A percentile compares a stretch with the other conserved stretches of the same genome.
Evolutionary conservation across 768 basidiomycete genomes (phyloP).

Genomic region (Rhodotorula toruloides): DNA sequence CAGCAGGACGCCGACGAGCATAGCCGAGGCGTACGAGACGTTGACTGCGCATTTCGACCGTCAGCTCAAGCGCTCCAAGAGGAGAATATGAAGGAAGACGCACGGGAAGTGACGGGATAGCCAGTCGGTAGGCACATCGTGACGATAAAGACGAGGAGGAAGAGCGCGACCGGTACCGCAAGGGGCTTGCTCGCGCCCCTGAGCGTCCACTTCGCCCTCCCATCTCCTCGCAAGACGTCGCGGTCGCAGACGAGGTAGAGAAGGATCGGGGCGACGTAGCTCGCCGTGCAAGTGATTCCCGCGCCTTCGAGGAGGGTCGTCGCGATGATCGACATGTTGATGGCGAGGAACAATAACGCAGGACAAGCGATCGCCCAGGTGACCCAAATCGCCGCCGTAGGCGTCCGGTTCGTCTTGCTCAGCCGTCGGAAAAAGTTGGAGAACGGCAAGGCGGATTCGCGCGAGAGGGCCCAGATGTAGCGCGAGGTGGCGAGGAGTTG

Average conservation of each 20-base stretch:
- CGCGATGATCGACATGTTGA: slow-evolving; percentile 42
- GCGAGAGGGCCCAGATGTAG: slow-evolving; percentile 49
- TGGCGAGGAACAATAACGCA: slow-evolving; percentile 44
- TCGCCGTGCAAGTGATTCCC: slow-evolving; percentile 44
- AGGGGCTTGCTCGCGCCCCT: slow-evolving; percentile 44
- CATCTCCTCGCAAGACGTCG: slow-evolving; percentile 44
- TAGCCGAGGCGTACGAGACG: slow-evolving; percentile 46
- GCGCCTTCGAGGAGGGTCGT: slow-evolving; percentile 47
- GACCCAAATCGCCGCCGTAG: slow-evolving; percentile 47
- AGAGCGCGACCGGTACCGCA: slow-evolving; percentile 39
- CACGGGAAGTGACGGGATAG: slow-evolving; percentile 45
- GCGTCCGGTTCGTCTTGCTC: slow-evolving; percentile 44
- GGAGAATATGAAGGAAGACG: slow-evolving; percentile 5
- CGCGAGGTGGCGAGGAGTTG: slow-evolving; percentile 44
- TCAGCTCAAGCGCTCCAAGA: neutral
- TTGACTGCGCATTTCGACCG: slow-evolving; percentile 29
- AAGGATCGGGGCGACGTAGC: slow-evolving; percentile 43
- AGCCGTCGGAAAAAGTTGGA: slow-evolving; percentile 44
- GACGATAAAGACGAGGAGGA: slow-evolving; percentile 42
- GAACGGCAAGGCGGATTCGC: slow-evolving; percentile 50
- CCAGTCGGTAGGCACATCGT: slow-evolving; percentile 45
- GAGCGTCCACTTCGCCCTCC: slow-evolving; percentile 48
- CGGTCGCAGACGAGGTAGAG: slow-evolving; percentile 38
- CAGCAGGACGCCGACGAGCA: slow-evolving; percentile 44
- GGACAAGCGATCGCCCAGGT: slow-evolving; percentile 45